Base-by-base conservation (phyloP, 2,329 filamentous ascomycete genomes). In the Ophiostoma ulmi region DNA sequence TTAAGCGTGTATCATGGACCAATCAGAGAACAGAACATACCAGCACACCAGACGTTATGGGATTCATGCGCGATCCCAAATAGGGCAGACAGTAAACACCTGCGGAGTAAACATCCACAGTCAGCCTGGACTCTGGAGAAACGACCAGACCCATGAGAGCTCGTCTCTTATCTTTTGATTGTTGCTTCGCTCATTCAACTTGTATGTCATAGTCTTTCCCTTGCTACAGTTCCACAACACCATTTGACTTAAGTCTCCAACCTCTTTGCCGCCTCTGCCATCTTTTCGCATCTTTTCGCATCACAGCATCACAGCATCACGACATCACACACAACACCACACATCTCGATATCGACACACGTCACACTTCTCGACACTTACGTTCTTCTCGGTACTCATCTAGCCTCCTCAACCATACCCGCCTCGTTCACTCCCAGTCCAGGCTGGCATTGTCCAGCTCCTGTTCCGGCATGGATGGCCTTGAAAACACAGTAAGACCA, bases 401-500 rank as follows among this genome's bases (percentile, higher is more conserved):
- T 4, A 35, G 2, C 55, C 26, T 13, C 22, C 44, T 48, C 52
- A 13, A 17, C 8, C 8, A 26, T 10, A 26, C 22, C 22, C 31
- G 10, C 11, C 55, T 26, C 22, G 11, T 58, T 10, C 10, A 22
- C 11, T 36, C 11, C 20, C 20, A 39, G 22, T 31, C 22, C 11
- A 31, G 65, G 65, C 58, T 44, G 38, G 52, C 22, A 36, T n/a
- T 10, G 20, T 36, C 61, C 17, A 52, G 64, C n/a, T 5, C 26
- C 5, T 5, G 8, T 10, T 44, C 55, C 48, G 65, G 38, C 67
- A 74, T 74, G 73, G 73, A 74, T 39, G 69, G 63, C 20, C 41
- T 39, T 39, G 73, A 73, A 35, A 73, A 73, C 26, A 41, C 76
- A 74, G 79, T 80, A 76, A 68, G 78, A 74, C 55, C 20, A 11